These are phyloP conservation scores for Paraphoma sp. DNA, from an alignment of 2,329 filamentous ascomycete genomes.

Conservation along the genomic window DNA sequence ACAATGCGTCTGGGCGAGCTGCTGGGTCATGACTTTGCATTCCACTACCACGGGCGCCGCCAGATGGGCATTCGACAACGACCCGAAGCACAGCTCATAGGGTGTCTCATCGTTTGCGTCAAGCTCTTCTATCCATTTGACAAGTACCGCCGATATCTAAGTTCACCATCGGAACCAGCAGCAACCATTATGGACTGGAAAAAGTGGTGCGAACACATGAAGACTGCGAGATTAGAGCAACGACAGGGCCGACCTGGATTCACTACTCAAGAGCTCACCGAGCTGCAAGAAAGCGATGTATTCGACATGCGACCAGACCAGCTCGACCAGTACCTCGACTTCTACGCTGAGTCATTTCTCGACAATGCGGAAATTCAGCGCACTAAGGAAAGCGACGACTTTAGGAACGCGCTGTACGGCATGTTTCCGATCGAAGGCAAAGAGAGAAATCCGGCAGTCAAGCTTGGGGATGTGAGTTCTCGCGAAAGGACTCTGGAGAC, in stretches of 20 bases:
- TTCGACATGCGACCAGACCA: constrained; percentile 66
- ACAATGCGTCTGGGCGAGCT: constrained; percentile 63
- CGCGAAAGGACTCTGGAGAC: constrained; percentile 41
- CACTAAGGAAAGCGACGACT: constrained; percentile 47
- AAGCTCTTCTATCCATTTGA: constrained; percentile 84
- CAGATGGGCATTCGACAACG: constrained; percentile 43
- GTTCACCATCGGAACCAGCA: constrained; percentile 62
- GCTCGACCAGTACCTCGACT: constrained; percentile 79
- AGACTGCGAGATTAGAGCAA: constrained; percentile 3
- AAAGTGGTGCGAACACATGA: constrained; percentile 61
- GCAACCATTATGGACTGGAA: constrained; percentile 74
- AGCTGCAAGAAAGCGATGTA: constrained; percentile 67
- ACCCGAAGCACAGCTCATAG: constrained; percentile 76
- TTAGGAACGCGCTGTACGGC: constrained; percentile 48
- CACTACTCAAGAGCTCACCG: constrained; percentile 56
- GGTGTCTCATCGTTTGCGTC: constrained; percentile 74
- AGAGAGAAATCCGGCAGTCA: not conserved
- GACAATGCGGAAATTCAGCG: constrained; percentile 51
- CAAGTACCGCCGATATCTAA: constrained; percentile 58
- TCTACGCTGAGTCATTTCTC: constrained; percentile 72
- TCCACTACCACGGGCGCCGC: constrained; percentile 51
- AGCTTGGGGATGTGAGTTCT: constrained; percentile 30
- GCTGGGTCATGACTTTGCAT: constrained; percentile 63
- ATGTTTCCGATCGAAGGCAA: constrained; percentile 49
- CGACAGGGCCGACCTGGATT: constrained; percentile 15